These are phyloP conservation scores for Boletus rubroflammeus DNA, from an alignment of 768 basidiomycete genomes.

Conservation along the genomic window DNA sequence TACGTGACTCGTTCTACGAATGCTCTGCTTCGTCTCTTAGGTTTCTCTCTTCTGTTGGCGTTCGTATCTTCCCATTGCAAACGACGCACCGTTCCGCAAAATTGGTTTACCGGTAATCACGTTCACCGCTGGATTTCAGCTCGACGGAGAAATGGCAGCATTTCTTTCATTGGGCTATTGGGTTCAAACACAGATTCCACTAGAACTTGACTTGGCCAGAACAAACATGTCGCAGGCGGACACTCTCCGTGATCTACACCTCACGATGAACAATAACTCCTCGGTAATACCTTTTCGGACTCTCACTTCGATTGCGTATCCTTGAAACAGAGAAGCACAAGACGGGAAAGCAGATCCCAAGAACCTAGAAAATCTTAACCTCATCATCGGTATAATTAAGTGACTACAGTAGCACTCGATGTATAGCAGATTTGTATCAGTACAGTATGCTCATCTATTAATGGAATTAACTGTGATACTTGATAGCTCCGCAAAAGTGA, in stretches of 20 bases:
- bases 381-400: slow-evolving; percentile 5
- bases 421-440: not conserved
- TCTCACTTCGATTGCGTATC: no score
- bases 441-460: not conserved
- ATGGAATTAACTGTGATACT: slow-evolving; percentile 33
- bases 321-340: no score
- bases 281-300: slow-evolving; percentile 45
- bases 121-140: no score
- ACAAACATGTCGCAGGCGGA: slow-evolving; percentile 63
- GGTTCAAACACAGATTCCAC: no score
- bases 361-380: slow-evolving; percentile 69
- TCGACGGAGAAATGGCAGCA: no score
- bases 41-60: no score
- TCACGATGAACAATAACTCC: slow-evolving; percentile 63
- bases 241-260: slow-evolving; percentile 53
- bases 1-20: no score
- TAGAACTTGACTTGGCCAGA: slow-evolving; percentile 54
- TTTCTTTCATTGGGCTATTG: no score
- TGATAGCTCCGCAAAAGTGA: slow-evolving; percentile 65
- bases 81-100: no score
- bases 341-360: slow-evolving; percentile 51
- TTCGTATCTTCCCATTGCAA: no score
- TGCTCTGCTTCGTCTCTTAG: no score
- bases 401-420: not conserved
- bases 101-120: no score